A percentile compares a stretch with the other conserved stretches of the same genome.
phyloP scores from a whole-genome alignment of 164 flowering plant species.

The Saururus chinensis region DNA sequence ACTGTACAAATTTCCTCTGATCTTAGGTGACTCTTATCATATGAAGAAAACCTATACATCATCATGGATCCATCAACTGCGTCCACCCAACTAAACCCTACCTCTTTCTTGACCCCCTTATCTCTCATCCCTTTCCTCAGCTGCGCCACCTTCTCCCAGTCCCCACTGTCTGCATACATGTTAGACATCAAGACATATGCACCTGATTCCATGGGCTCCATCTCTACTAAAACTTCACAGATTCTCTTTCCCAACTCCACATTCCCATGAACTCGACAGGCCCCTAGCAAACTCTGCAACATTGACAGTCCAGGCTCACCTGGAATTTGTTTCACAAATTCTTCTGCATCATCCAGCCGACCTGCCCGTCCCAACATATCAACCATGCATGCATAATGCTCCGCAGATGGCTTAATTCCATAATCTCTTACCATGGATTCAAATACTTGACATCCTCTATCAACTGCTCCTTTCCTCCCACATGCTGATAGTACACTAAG shows the following conservation, averaged over 20 bases:
- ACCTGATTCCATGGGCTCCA: constrained; percentile 74
- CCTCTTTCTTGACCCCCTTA: constrained; percentile 61
- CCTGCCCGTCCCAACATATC: constrained; percentile 92
- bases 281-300: constrained; percentile 81
- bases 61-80: constrained; percentile 35
- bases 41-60: constrained; percentile 69
- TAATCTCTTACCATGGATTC: constrained; percentile 50
- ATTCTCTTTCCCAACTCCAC: constrained; percentile 60
- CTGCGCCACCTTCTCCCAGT: constrained; percentile 75
- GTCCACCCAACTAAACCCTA: constrained; percentile 94
- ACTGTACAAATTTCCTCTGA: constrained; percentile 46
- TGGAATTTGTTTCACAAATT: constrained; percentile 41
- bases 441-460: constrained; percentile 42
- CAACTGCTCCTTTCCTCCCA: constrained; percentile 66
- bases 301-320: constrained; percentile 58
- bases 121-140: constrained; percentile 68
- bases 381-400: constrained; percentile 78
- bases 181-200: constrained; percentile 77
- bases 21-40: constrained; percentile 58
- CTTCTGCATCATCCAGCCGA: constrained; percentile 66
- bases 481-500: constrained; percentile 69
- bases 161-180: constrained; percentile 77
- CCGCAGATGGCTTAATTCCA: constrained; percentile 47
- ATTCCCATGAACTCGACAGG: constrained; percentile 71
- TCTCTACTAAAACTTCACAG: constrained; percentile 40